phyloP scores from a whole-genome alignment of 2,329 filamentous ascomycete genomes.

The Diplocarpon mali region DNA sequence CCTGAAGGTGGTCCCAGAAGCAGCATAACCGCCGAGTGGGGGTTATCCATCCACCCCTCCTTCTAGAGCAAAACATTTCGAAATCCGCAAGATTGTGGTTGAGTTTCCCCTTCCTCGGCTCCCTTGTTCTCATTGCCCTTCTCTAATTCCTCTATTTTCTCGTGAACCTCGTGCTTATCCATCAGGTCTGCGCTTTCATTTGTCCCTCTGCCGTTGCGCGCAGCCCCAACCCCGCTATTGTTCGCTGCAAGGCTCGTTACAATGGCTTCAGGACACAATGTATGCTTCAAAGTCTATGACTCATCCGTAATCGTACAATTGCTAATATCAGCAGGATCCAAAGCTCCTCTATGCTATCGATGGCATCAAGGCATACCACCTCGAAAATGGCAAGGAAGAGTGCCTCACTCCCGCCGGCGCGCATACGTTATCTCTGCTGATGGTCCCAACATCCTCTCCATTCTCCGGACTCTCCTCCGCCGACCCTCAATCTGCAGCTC shows the following conservation, averaged over 20 bases:
- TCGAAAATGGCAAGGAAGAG: conserved; percentile 77
- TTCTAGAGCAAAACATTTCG: no score
- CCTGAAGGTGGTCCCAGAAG: not conserved
- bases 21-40: conserved; percentile 6
- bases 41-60: no score
- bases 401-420: conserved; percentile 74
- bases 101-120: not conserved
- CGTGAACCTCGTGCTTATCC: not conserved
- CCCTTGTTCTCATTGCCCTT: not conserved
- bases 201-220: not conserved
- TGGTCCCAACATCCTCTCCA: conserved; percentile 83
- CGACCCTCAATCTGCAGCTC: conserved; percentile 41
- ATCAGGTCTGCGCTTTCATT: not conserved
- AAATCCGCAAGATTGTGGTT: not conserved
- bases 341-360: conserved; percentile 62
- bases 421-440: conserved; percentile 84
- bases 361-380: conserved; percentile 83
- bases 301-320: not conserved
- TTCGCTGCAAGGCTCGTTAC: conserved; percentile 1
- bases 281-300: conserved; percentile 4
- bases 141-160: not conserved
- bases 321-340: conserved; percentile 35
- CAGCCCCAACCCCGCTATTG: not conserved
- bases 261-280: conserved; percentile 26
- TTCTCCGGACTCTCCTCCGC: conserved; percentile 44